These are phyloP conservation scores for Didymella keratinophila DNA, from an alignment of 2,329 filamentous ascomycete species.

Conservation along the genomic window DNA sequence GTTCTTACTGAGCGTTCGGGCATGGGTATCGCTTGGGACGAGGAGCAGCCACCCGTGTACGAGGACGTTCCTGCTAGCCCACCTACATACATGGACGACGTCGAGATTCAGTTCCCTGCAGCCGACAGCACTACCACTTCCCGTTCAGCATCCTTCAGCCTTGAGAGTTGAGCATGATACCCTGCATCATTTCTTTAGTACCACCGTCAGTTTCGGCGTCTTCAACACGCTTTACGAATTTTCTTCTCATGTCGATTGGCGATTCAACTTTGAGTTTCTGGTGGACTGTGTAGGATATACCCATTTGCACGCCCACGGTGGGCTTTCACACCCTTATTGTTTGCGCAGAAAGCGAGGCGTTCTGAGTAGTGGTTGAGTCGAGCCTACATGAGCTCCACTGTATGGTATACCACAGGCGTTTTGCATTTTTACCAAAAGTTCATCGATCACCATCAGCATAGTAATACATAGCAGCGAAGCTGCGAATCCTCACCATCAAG, in stretches of 20 bases:
- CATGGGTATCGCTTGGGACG: slow-evolving; percentile 94
- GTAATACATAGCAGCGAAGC: slow-evolving; percentile 11
- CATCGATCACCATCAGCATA: slow-evolving; percentile 1
- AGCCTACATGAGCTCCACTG: slow-evolving; percentile 24
- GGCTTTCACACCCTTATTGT: slow-evolving; percentile 8
- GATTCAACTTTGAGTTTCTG: slow-evolving; percentile 28
- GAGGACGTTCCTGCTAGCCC: slow-evolving; percentile 90
- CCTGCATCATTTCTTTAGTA: slow-evolving; percentile 10
- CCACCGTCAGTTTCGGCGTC: slow-evolving; percentile 11
- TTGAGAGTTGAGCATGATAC: slow-evolving; percentile 23
- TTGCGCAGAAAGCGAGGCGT: slow-evolving; percentile 16
- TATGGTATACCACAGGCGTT: slow-evolving; percentile 23
- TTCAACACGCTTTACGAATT: slow-evolving; percentile 28
- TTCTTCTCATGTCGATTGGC: slow-evolving; percentile 29
- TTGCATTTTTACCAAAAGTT: slow-evolving; percentile 15
- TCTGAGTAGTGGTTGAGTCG: slow-evolving; percentile 21
- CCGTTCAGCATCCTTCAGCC: slow-evolving; percentile 38
- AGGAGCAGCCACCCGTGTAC: slow-evolving; percentile 93
- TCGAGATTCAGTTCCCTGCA: slow-evolving; percentile 32
- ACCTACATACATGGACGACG: slow-evolving; percentile 61
- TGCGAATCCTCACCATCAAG: background rate
- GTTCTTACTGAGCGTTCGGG: slow-evolving; percentile 83
- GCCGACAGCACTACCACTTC: slow-evolving; percentile 50
- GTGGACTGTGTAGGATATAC: slow-evolving; percentile 40
- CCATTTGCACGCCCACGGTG: slow-evolving; percentile 21